Percentiles rank a stretch among this genome's conserved stretches.
phyloP scores from a whole-genome alignment of 2,329 filamentous ascomycete genomes.

The Monilinia fructigena region DNA sequence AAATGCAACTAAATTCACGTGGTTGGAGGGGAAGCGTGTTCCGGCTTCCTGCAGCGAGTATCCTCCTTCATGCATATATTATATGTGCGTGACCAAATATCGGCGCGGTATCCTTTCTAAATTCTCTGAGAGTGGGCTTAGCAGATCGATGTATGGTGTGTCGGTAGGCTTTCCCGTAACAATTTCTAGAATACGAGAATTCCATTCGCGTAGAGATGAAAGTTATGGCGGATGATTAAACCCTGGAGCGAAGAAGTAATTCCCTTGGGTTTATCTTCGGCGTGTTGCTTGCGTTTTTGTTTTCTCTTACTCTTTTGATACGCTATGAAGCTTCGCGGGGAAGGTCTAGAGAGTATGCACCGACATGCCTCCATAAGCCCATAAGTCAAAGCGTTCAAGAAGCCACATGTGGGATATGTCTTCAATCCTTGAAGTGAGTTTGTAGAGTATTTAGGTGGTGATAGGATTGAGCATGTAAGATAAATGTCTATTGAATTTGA shows the following conservation, averaged over 20 bases:
- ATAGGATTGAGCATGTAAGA: background rate
- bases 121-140: background rate
- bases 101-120: constrained; percentile 14
- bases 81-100: constrained; percentile 20
- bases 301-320: background rate
- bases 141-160: constrained; percentile 9
- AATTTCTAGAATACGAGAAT: constrained; percentile 8
- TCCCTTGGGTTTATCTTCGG: constrained; percentile 3
- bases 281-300: background rate
- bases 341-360: constrained; percentile 7
- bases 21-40: constrained; percentile 14
- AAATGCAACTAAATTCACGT: constrained; percentile 17
- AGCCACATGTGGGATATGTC: background rate
- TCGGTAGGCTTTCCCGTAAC: constrained; percentile 5
- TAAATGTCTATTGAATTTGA: background rate
- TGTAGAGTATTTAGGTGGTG: background rate
- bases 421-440: background rate
- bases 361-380: background rate
- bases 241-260: constrained; percentile 1
- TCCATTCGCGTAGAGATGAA: constrained; percentile 4
- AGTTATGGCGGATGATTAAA: constrained; percentile 1
- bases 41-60: constrained; percentile 17
- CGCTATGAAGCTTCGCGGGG: background rate
- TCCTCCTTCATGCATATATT: constrained; percentile 15
- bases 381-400: background rate